Conservation (phyloP, 129 eudicot genomes). For the Pseudognaphalium luteoalbum region DNA sequence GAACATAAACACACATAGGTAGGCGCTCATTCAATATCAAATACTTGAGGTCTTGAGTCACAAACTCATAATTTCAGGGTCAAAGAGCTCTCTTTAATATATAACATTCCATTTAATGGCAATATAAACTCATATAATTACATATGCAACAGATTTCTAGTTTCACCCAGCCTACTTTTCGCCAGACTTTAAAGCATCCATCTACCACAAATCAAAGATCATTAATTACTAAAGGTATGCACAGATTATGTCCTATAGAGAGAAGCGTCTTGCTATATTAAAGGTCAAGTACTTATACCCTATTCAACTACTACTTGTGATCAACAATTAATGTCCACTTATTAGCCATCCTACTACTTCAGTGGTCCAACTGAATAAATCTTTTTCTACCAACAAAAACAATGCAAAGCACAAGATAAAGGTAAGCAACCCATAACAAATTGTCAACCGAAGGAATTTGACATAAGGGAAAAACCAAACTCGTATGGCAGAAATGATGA, state of each 20-base stretch:
- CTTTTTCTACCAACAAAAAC: not conserved
- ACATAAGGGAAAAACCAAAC: not conserved
- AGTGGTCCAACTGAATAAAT: not conserved
- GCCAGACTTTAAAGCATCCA: not conserved
- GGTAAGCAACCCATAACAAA: not conserved
- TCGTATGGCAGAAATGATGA: not conserved
- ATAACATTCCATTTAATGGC: not conserved
- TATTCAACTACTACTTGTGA: not conserved
- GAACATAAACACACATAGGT: not conserved
- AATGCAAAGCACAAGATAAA: not conserved
- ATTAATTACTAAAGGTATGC: not conserved
- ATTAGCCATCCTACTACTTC: not conserved
- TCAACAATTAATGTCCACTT: no score
- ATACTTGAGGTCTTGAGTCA: not conserved
- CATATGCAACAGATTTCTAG: not conserved
- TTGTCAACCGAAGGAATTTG: not conserved
- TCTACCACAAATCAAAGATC: slow-evolving; percentile 9
- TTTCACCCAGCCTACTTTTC: slow-evolving; percentile 10
- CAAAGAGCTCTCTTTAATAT: not conserved
- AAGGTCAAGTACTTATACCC: not conserved
- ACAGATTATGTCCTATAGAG: not conserved
- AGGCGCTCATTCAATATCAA: not conserved
- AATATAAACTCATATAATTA: not conserved
- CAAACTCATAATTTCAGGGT: not conserved
- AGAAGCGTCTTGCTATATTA: not conserved